Evolutionary conservation across 2,329 filamentous ascomycete genomes (phyloP).

Genomic region (Thyridium curvatum): DNA sequence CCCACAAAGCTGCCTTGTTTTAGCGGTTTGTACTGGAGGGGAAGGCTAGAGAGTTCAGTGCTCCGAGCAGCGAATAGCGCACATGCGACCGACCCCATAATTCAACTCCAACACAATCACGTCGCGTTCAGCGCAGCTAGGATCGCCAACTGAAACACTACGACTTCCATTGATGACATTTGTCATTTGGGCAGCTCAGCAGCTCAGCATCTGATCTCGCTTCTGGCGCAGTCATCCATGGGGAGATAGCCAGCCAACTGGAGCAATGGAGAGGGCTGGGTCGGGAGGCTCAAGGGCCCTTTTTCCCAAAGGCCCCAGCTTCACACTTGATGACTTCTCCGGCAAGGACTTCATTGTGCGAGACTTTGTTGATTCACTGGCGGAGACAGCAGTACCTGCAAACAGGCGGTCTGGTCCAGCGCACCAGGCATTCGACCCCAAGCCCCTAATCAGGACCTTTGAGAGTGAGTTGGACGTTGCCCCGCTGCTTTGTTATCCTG

Average conservation of each 20-base stretch:
- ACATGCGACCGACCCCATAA: too few relatives aligned
- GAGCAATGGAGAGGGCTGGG: slow-evolving; percentile 32
- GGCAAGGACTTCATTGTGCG: slow-evolving; percentile 94
- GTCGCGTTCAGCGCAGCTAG: too few relatives aligned
- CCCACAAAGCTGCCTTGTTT: too few relatives aligned
- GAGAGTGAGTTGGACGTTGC: slow-evolving; percentile 49
- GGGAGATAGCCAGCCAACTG: slow-evolving; percentile 1
- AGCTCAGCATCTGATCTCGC: too few relatives aligned
- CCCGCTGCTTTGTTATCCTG: neutral
- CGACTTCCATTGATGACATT: too few relatives aligned
- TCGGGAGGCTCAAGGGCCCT: slow-evolving; percentile 53
- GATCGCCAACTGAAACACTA: too few relatives aligned
- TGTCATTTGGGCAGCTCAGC: too few relatives aligned
- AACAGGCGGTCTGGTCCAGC: slow-evolving; percentile 70
- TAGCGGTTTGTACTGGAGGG: too few relatives aligned
- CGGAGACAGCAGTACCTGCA: slow-evolving; percentile 73
- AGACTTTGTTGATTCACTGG: slow-evolving; percentile 91
- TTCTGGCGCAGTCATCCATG: neutral
- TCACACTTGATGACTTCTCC: slow-evolving; percentile 83
- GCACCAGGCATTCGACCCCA: slow-evolving; percentile 76
- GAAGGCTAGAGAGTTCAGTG: too few relatives aligned
- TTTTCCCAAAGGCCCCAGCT: slow-evolving; percentile 73
- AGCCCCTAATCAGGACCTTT: slow-evolving; percentile 92
- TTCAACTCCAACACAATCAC: too few relatives aligned
- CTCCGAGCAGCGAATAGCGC: too few relatives aligned